These are phyloP conservation scores for Ceratocystis colombiana DNA, from an alignment of 2,329 filamentous ascomycete species.

Conservation along the genomic window DNA sequence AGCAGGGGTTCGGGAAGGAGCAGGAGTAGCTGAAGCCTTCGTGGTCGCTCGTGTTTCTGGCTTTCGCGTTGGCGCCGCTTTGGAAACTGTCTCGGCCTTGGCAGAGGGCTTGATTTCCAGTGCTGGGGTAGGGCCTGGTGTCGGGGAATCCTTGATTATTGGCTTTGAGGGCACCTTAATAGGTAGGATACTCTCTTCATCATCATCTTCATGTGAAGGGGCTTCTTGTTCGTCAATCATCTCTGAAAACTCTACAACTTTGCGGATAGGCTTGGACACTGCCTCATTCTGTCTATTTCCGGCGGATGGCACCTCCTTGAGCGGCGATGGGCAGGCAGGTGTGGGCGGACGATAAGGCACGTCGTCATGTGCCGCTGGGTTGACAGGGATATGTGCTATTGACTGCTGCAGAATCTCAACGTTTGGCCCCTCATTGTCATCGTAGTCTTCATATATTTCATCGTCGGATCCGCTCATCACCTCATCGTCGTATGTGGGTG, in stretches of 20 bases:
- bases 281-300: conserved; percentile 38
- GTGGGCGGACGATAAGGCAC: conserved; percentile 39
- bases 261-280: conserved; percentile 26
- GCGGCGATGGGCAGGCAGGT: conserved; percentile 41
- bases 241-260: conserved; percentile 18
- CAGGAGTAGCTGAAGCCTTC: not conserved
- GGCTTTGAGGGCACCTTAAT: conserved; percentile 22
- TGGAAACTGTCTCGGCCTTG: conserved; percentile 3
- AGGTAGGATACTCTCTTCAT: conserved; percentile 21
- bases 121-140: not conserved
- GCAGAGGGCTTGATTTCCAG: not conserved
- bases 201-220: conserved; percentile 17
- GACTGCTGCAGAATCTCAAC: conserved; percentile 40
- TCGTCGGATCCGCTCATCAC: conserved; percentile 31
- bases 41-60: conserved; percentile 12
- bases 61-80: not conserved
- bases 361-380: not conserved
- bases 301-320: conserved; percentile 43
- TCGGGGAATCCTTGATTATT: not conserved
- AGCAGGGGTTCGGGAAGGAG: not conserved
- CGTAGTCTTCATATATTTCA: conserved; percentile 35
- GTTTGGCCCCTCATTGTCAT: conserved; percentile 37
- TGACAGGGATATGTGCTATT: conserved; percentile 28
- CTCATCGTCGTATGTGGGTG: conserved; percentile 28
- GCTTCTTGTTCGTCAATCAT: conserved; percentile 11